A percentile compares a stretch with the other conserved stretches of the same genome.
Evolutionary conservation across 179 eudicot species (phyloP).

Genomic region (Drosera spatulata): DNA sequence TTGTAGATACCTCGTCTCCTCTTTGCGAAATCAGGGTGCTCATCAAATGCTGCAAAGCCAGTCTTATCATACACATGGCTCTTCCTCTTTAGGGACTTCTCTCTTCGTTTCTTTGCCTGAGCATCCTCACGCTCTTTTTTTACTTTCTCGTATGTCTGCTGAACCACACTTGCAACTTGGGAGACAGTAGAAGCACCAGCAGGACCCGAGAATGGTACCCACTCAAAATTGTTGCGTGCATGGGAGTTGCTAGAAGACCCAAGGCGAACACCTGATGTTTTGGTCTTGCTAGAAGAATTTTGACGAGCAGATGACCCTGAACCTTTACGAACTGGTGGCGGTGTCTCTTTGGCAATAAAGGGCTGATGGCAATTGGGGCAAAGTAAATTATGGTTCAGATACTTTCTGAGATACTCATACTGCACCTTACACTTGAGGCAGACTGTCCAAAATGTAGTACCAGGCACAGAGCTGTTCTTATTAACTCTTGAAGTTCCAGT

Average conservation of each 20-base stretch:
- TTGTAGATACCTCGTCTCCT: constrained; percentile 38
- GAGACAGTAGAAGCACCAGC: constrained; percentile 47
- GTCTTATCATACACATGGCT: constrained; percentile 20
- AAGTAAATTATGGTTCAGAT: constrained; percentile 55
- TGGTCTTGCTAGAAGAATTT: constrained; percentile 16
- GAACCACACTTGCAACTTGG: constrained; percentile 78
- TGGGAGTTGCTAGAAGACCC: background rate
- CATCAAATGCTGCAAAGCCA: constrained; percentile 16
- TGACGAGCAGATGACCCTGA: constrained; percentile 20
- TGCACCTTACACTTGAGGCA: constrained; percentile 65
- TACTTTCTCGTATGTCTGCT: constrained; percentile 78
- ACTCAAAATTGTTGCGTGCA: constrained; percentile 26
- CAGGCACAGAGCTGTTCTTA: constrained; percentile 9
- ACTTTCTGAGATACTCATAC: constrained; percentile 57
- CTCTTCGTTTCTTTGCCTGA: constrained; percentile 55
- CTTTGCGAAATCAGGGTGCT: constrained; percentile 20
- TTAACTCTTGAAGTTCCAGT: constrained; percentile 23
- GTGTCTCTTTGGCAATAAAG: constrained; percentile 54
- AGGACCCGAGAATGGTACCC: constrained; percentile 64
- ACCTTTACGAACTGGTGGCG: constrained; percentile 37
- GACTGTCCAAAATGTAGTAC: constrained; percentile 59
- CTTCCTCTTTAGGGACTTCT: constrained; percentile 53
- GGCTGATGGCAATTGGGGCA: constrained; percentile 58
- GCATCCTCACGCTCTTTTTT: constrained; percentile 76
- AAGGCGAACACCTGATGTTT: constrained; percentile 16